These are phyloP conservation scores for Hanseniaspora osmophila DNA, from an alignment of 805 yeast genomes.

Conservation along the genomic window DNA sequence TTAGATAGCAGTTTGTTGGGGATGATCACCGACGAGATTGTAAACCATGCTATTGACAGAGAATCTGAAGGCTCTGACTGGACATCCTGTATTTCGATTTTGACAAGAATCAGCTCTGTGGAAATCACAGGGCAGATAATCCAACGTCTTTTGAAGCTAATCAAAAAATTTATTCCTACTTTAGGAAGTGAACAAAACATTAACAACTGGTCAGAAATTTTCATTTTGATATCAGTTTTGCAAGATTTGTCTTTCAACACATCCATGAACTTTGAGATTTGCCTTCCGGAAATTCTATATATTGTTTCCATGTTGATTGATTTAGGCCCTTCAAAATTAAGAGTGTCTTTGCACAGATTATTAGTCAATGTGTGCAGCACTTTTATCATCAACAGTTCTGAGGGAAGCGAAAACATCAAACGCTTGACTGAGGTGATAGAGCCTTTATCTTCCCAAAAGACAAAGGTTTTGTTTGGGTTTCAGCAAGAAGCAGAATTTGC, in stretches of 20 bases:
- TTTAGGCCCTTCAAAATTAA: conserved; percentile 39
- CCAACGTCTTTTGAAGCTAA: conserved; percentile 38
- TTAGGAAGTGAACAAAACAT: conserved; percentile 28
- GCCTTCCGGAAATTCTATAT: conserved; percentile 57
- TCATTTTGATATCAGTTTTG: conserved; percentile 48
- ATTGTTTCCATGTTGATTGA: conserved; percentile 46
- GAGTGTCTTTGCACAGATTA: conserved; percentile 45
- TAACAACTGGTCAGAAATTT: conserved; percentile 55
- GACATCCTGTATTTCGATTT: conserved; percentile 46
- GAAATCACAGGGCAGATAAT: conserved; percentile 57
- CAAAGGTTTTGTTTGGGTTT: conserved; percentile 55
- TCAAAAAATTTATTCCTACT: conserved; percentile 35
- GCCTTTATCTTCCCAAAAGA: conserved; percentile 41
- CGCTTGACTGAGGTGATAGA: conserved; percentile 32
- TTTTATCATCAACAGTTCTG: conserved; percentile 39
- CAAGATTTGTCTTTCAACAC: conserved; percentile 62
- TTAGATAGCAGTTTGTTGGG: conserved; percentile 44
- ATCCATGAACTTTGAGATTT: conserved; percentile 42
- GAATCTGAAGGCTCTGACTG: conserved; percentile 64
- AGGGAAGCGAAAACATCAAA: conserved; percentile 27
- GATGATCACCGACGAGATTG: conserved; percentile 55
- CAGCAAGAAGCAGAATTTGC: conserved; percentile 36
- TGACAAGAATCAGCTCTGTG: conserved; percentile 54
- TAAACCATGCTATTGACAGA: conserved; percentile 59
- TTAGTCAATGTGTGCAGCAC: conserved; percentile 58